Evolutionary conservation across 78 protist genomes (phyloP).

Genomic region (Cyanophora paradoxa): DNA sequence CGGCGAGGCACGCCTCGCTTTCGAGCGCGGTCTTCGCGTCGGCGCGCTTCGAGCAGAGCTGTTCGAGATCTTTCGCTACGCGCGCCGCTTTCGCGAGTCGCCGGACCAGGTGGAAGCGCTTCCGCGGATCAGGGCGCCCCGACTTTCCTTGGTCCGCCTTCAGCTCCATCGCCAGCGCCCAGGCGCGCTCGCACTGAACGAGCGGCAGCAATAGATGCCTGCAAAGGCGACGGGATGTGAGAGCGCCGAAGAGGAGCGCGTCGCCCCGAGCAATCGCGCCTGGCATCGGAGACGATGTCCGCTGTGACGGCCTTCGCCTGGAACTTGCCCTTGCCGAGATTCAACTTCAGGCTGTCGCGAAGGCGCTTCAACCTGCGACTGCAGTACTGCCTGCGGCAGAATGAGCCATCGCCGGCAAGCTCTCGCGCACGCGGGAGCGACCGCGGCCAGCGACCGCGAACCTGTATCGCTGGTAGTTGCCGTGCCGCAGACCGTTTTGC

Average conservation of each 20-base stretch:
- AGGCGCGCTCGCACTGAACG: constrained; percentile 27
- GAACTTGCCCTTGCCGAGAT: constrained; percentile 2
- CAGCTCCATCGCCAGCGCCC: constrained; percentile 29
- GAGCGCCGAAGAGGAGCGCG: too few relatives aligned
- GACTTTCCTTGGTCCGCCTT: constrained; percentile 6
- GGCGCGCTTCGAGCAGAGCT: constrained; percentile 7
- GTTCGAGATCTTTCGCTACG: background rate
- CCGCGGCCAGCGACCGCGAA: too few relatives aligned
- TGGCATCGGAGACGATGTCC: background rate
- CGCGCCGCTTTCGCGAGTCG: constrained; percentile 20
- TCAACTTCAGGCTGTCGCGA: background rate
- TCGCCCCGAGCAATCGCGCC: too few relatives aligned
- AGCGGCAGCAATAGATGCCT: constrained; percentile 6
- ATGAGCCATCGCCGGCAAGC: too few relatives aligned
- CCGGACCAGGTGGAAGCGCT: background rate
- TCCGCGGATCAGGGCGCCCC: background rate
- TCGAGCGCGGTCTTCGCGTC: constrained; percentile 15
- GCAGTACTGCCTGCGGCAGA: too few relatives aligned
- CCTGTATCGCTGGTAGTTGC: constrained; percentile 27
- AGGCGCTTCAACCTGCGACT: constrained; percentile 10
- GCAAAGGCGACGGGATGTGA: too few relatives aligned
- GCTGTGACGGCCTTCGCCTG: background rate
- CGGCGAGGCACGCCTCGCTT: constrained; percentile 13
- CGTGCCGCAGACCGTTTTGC: constrained; percentile 23
- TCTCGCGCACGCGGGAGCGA: too few relatives aligned